Base-by-base conservation (phyloP, 2,329 filamentous ascomycete species). In the Nannizziopsis barbatae region DNA sequence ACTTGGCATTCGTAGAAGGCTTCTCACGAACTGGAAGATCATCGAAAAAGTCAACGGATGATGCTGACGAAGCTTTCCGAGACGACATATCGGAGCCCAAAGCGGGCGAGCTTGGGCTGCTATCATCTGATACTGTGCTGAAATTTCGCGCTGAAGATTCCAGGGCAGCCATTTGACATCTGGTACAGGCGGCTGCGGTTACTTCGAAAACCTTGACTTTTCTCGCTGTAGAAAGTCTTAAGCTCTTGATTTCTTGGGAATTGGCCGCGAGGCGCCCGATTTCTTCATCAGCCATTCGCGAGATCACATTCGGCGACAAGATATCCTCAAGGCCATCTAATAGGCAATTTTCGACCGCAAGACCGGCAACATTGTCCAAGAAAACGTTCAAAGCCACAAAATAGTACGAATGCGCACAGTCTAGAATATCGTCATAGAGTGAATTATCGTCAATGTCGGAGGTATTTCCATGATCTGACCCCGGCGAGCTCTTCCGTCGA, bases 341-440 rank as follows among this genome's bases (percentile, higher is more conserved):
- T 8, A 69, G 59, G 40, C 64, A 66, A 42, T 63, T 64, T 54
- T 68, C 65, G 27, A 68, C 53, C 1, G 62, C 65, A 11, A 68
- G 55, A 20, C 59, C 52, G 6, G 64, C 59, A 6, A 68, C 55
- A 37, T 68, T 68, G 38, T 68, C 62, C 2, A 62, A 58, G 52
- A 69, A 68, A 14, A 55, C 57, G n/a, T 57, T 51, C 2, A 62
- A 50, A 37, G 60, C 57, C 39, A 58, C 52, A 27, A 55, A 37
- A 45, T 59, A 60, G 42, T 59, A 60, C 10, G 56, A 52, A 45
- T 48, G 53, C 47, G 56, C 59, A 37, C 52, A 55, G 40, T 56
- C 56, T 18, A 60, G 51, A 27, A 57, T 40, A 43, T 55, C 54
- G 2, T 51, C 42, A 37, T 51, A 50, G n/a, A 50, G 31, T 14